Evolutionary conservation across 495 filamentous ascomycete species (phyloP), one percentile per base, ranked within the genome.

Genomic region (Lichina pygmaea): DNA sequence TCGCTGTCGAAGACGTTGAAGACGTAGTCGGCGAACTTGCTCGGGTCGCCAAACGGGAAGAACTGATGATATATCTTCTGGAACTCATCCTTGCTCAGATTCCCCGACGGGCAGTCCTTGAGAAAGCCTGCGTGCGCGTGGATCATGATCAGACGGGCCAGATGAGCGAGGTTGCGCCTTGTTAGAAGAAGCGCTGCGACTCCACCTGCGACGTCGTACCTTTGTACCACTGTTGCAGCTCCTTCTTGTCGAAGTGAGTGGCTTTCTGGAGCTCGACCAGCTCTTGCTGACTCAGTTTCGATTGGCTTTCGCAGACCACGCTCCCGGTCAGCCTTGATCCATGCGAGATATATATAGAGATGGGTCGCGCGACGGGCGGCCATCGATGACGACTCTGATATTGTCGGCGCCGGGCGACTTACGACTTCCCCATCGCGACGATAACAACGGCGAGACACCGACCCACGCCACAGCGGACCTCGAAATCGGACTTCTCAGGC

Each of bases 201-300:
- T 42, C 44, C 6, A 43, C 46, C 32, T 40, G 41, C 3, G 12
- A 43, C 9, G 7, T 55, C 65, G 41, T 55, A 93, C 89, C 89
- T 66, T 95, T 95, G 60, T 97, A 97, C 89, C 89, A 97, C 80
- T 95, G 91, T 60, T 99, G 89, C 52, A 99, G 62, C 61, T 99
- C 89, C 65, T 95, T 99, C 75, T 94, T 94, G 66, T 99, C 89
- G 55, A 99, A 99, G 61, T 94, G 83, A 17, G 89, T 99, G 44
- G 82, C 81, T 65, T 77, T 82, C 58, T 94, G 86, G 53, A 99
- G 74, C 62, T 99, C 89, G 44, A 73, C 74, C 51, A 99, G 76
- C 66, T 95, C 84, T 56, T 91, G 75, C 53, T 85, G 81, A 38
- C 85, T 92, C 54, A 99, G 79, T 66, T 94, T 97, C 34, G 81